phyloP scores from a whole-genome alignment of 345 rosid genomes.

The Dimocarpus longan region DNA sequence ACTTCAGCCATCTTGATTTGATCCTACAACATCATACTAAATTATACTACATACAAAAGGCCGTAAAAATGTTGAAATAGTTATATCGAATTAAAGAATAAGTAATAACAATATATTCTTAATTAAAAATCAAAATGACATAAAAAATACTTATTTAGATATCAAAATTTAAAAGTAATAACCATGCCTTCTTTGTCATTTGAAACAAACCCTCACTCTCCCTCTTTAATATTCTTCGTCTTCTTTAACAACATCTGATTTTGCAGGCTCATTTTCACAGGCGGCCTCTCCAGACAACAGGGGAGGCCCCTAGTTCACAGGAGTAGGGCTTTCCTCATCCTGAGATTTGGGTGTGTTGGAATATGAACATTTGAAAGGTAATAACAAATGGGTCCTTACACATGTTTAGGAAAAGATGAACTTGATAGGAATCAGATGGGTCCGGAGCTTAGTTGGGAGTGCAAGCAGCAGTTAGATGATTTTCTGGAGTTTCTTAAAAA shows the following conservation, averaged over 20 bases:
- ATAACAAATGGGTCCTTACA: not conserved
- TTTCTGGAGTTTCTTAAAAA: not conserved
- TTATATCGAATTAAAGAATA: not conserved
- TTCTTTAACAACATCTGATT: not conserved
- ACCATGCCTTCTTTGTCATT: not conserved
- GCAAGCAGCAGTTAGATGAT: not conserved
- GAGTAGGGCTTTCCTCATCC: not conserved
- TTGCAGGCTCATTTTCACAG: not conserved
- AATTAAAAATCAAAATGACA: not conserved
- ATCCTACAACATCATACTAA: slow-evolving; percentile 55
- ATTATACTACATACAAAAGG: not conserved
- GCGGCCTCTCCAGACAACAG: not conserved
- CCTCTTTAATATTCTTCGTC: not conserved
- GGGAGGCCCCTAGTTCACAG: not conserved
- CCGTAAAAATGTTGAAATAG: not conserved
- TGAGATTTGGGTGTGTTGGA: not conserved
- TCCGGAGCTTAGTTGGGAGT: not conserved
- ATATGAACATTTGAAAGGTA: not conserved
- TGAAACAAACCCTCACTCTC: not conserved
- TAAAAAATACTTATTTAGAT: too few relatives aligned
- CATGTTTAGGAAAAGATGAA: not conserved
- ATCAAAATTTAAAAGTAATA: not conserved
- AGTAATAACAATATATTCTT: not conserved
- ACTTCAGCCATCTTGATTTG: slow-evolving; percentile 92
- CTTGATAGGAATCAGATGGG: not conserved